These are phyloP conservation scores for Golubevia sp. DNA, from an alignment of 1,284 basidiomycete species.

Conservation along the genomic window DNA sequence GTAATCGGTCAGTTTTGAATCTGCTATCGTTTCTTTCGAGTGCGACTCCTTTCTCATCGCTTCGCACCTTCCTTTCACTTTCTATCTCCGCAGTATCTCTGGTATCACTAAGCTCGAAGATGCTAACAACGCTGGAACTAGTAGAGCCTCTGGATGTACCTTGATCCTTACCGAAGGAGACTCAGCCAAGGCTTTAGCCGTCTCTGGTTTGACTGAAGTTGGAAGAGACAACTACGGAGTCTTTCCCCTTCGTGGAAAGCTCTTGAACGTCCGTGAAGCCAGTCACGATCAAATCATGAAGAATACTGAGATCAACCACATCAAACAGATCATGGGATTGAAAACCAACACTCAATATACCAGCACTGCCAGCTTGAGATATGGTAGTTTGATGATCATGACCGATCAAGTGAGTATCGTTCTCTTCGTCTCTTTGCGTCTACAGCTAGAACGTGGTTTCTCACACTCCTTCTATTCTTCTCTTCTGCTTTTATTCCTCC, in stretches of 20 bases:
- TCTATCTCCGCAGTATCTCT: slow-evolving; percentile 66
- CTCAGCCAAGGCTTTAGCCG: slow-evolving; percentile 94
- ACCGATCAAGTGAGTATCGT: slow-evolving; percentile 81
- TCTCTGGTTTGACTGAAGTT: slow-evolving; percentile 90
- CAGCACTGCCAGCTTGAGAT: slow-evolving; percentile 76
- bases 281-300: slow-evolving; percentile 95
- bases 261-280: slow-evolving; percentile 96
- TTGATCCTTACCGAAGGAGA: slow-evolving; percentile 99
- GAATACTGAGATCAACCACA: slow-evolving; percentile 94
- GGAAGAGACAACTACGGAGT: slow-evolving; percentile 97
- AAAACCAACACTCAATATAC: slow-evolving; percentile 91
- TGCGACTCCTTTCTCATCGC: no score
- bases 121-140: slow-evolving; percentile 95
- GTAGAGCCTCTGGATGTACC: slow-evolving; percentile 80
- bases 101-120: slow-evolving; percentile 94
- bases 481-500: no score
- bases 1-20: slow-evolving; percentile 12
- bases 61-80: background rate
- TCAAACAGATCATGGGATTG: slow-evolving; percentile 97
- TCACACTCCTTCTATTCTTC: no score
- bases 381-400: slow-evolving; percentile 99
- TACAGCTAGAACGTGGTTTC: no score
- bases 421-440: no score
- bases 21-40: no score
- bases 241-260: slow-evolving; percentile 94